These are phyloP conservation scores for Raffaelea albimanens DNA, from an alignment of 2,329 filamentous ascomycete genomes.

Conservation along the genomic window DNA sequence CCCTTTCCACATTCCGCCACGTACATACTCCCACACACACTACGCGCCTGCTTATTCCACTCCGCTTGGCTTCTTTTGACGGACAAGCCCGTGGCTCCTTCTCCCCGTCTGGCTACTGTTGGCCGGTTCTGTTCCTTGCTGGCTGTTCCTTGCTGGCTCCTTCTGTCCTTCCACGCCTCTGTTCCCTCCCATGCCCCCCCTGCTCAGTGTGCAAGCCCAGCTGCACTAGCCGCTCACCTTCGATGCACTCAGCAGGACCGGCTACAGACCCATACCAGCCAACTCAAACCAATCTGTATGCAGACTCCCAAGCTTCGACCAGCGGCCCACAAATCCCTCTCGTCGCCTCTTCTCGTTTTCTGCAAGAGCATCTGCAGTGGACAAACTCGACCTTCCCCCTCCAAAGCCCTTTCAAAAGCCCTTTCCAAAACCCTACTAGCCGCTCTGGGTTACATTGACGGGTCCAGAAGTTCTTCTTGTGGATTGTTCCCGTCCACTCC, in stretches of 20 bases:
- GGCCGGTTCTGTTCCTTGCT: too few relatives aligned
- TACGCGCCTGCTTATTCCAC: not conserved
- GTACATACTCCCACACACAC: not conserved
- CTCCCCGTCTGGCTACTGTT: too few relatives aligned
- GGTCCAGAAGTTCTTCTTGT: constrained; percentile 23
- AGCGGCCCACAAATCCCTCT: too few relatives aligned
- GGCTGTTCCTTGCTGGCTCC: not conserved
- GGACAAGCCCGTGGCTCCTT: too few relatives aligned
- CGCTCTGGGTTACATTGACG: constrained; percentile 20
- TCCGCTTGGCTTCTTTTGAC: too few relatives aligned
- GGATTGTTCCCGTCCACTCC: constrained; percentile 16
- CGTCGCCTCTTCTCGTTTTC: too few relatives aligned
- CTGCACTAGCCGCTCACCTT: not conserved
- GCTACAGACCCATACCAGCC: too few relatives aligned
- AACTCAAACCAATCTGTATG: too few relatives aligned
- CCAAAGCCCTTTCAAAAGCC: too few relatives aligned
- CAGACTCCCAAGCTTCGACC: too few relatives aligned
- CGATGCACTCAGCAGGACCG: too few relatives aligned
- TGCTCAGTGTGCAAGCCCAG: not conserved
- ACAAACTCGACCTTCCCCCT: constrained; percentile 18
- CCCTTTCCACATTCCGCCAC: not conserved
- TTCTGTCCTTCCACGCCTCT: not conserved
- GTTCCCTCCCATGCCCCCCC: constrained; percentile 3
- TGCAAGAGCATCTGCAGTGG: constrained; percentile 13
- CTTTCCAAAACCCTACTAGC: constrained; percentile 12